Base-by-base conservation (phyloP, 2,329 filamentous ascomycete species). In the Fusarium keratoplasticum region DNA sequence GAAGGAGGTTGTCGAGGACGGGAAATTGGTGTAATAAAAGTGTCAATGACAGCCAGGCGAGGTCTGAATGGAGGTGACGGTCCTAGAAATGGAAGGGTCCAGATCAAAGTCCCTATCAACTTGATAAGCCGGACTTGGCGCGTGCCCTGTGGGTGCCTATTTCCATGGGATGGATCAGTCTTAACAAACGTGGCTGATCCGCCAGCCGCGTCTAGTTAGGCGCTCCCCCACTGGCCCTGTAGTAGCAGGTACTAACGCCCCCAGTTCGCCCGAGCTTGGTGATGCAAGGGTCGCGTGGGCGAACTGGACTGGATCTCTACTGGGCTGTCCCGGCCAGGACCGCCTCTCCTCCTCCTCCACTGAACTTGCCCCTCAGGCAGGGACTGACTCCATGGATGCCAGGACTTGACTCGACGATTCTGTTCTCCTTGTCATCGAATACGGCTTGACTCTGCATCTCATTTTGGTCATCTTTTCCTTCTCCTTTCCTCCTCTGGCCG, bases 281-380 rank as follows among this genome's bases (percentile, higher is more conserved):
- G 58, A 61, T 61, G 64, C 73, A 73, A 76, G 73, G 70, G 70
- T 74, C 72, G 72, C 72, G 72, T 74, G 72, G 72, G 71, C 65
- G 61, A 74, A 73, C 54, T 57, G 33, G 22, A 40, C 38, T 40
- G 38, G 38, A 40, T 40, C 38, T 40, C 38, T 47, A 57, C 33
- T 20, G n/a, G 18, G 10, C 47, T 31, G 18, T n/a, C 44, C 44
- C 44, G 27, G 47, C 25, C 47, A 52, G 47, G 47, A 29, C 27
- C 47, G 27, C 47, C 18, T 31, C 47, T 52, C 47, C 47, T 52
- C 47, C 38, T 60, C 47, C 71, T 69, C 71, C 71, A 73, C 71
- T 68, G 44, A 55, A 44, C 42, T 44, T 44, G 69, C 71, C 71
- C 71, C 71, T 74, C 71, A 69, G 59, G 54, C 50, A 61, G 36